Base-by-base conservation (phyloP, 1,284 basidiomycete genomes). In the Anthracocystis setariae region DNA sequence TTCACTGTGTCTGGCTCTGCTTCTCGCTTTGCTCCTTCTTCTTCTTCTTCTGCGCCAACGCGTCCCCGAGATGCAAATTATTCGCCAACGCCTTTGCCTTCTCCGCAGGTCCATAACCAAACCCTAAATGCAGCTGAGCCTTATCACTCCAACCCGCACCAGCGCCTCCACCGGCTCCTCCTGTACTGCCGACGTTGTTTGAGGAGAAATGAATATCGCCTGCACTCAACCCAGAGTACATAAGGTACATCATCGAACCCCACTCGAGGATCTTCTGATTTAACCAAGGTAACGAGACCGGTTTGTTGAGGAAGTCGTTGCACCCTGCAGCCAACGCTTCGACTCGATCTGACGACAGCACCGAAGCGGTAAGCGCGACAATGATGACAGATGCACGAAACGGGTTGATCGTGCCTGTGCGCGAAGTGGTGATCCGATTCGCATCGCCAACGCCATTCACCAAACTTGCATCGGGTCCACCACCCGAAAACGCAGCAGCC, bases 181-280 rank as follows among this genome's bases (percentile, higher is more conserved):
- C 40, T 20, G 10, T n/a, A 15, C 24, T 2, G 29, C 25, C n/a
- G 7, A 13, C 23, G 23, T 44, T 21, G 23, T 45, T 46, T 18
- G 27, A 21, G 5, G 20, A 43, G 10, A 43, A 4, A 20, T 35
- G 43, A 25, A 64, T 17, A 25, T 63, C 70, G 33, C 66, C 66
- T 20, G 57, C 56, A 3, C 50, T 39, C 13, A 77, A 40, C 1
- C 78, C 78, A 3, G 76, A 73, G 32, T 80, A 76, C 65, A 82
- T 61, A 33, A 82, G 68, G 48, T 82, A 82, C 74, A 82, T 81
- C 84, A 85, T 85, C 21, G 79, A 86, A 4, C 87, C 95, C 96
- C 96, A 99, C 83, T 99, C 96, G 67, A 96, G 92, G 77, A 98
- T 94, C 86, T 99, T 99, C 86, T 91, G 92, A 83, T 98, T 94